Evolutionary conservation across 2,329 filamentous ascomycete genomes (phyloP).

Genomic region (Neofusicoccum parvum): DNA sequence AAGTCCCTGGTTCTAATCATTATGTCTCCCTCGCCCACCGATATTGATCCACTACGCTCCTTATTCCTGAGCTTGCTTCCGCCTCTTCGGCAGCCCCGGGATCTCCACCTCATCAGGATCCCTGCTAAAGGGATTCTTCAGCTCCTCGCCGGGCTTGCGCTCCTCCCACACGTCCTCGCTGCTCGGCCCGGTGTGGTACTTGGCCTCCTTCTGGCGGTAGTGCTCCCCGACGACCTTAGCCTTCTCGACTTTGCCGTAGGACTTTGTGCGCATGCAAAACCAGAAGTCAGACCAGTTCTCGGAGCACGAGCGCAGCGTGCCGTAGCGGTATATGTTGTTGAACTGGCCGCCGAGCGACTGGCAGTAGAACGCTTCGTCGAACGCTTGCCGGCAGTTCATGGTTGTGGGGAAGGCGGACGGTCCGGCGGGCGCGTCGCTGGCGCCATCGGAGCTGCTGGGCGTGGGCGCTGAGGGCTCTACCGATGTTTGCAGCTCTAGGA

Average conservation of each 20-base stretch:
- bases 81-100: conserved; percentile 28
- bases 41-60: conserved; percentile 28
- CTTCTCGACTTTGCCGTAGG: conserved; percentile 61
- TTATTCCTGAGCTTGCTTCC: conserved; percentile 18
- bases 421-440: conserved; percentile 23
- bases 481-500: conserved; percentile 50
- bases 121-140: conserved; percentile 52
- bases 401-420: conserved; percentile 66
- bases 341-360: conserved; percentile 89
- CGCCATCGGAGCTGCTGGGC: not conserved
- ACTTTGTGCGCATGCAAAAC: conserved; percentile 90
- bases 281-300: conserved; percentile 93
- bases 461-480: conserved; percentile 26
- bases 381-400: conserved; percentile 88
- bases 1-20: not conserved
- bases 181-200: conserved; percentile 69
- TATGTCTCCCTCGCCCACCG: not conserved
- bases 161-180: conserved; percentile 91
- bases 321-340: conserved; percentile 87
- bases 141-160: conserved; percentile 57
- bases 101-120: conserved; percentile 36
- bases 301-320: conserved; percentile 72
- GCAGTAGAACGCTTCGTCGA: conserved; percentile 94
- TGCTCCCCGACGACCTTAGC: conserved; percentile 64
- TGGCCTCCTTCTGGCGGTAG: conserved; percentile 67